These are phyloP conservation scores for Venustampulla echinocandica DNA, from an alignment of 495 filamentous ascomycete genomes.

Conservation along the genomic window DNA sequence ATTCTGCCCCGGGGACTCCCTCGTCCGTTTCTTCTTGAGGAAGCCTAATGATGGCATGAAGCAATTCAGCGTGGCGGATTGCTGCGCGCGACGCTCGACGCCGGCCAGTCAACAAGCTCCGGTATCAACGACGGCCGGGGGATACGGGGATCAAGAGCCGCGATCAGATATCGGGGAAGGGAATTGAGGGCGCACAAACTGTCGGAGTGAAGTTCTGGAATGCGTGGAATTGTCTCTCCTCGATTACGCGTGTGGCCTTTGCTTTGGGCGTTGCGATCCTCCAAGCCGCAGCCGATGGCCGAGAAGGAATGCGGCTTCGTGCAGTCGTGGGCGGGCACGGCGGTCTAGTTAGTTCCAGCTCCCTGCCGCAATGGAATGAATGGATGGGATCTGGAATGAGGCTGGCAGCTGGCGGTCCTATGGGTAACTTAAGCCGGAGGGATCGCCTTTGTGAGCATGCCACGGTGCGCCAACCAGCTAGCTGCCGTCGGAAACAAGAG, in stretches of 20 bases:
- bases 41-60: constrained; percentile 72
- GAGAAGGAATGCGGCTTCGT: constrained; percentile 16
- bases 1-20: constrained; percentile 54
- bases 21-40: constrained; percentile 97
- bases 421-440: no score
- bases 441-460: no score
- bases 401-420: no score
- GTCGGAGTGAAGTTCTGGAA: constrained; percentile 18
- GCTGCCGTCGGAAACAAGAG: no score
- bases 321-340: constrained; percentile 17
- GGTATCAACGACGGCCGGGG: not conserved
- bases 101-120: constrained; percentile 9
- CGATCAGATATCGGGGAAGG: no score
- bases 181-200: no score
- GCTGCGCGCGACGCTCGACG: constrained; percentile 9
- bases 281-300: constrained; percentile 1
- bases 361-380: constrained; percentile 15
- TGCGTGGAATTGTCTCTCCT: constrained; percentile 13
- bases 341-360: no score
- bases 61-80: constrained; percentile 7
- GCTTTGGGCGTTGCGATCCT: no score
- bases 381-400: not conserved
- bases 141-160: not conserved
- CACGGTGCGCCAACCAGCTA: no score
- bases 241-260: no score